These are phyloP conservation scores for Daldinia vernicosa DNA, from an alignment of 495 filamentous ascomycete species.

Conservation along the genomic window DNA sequence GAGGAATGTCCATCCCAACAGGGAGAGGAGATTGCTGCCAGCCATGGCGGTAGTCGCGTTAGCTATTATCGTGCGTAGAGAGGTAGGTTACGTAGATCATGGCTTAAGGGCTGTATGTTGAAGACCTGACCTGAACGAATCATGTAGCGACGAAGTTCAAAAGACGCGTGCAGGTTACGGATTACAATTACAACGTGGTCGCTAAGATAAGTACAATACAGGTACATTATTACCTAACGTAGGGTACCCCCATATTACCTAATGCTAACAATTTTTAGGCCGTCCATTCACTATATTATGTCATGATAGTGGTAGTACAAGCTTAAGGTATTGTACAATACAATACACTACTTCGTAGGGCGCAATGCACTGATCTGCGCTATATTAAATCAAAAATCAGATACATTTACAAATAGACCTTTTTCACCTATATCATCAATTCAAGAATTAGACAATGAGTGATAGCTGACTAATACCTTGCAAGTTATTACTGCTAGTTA, in stretches of 20 bases:
- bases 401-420: neutral
- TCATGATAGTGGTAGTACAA: neutral
- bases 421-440: neutral
- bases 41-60: conserved; percentile 32
- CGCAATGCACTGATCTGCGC: neutral
- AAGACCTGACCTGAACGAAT: neutral
- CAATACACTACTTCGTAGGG: no score
- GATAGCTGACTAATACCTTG: neutral
- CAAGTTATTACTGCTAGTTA: neutral
- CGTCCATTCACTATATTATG: neutral
- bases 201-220: neutral
- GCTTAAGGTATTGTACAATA: no score
- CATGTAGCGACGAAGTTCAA: neutral
- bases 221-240: conserved; percentile 26
- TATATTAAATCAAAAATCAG: neutral
- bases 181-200: neutral
- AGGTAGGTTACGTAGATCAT: conserved; percentile 29
- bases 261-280: neutral
- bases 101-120: conserved; percentile 4
- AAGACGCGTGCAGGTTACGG: neutral
- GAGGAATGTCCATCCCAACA: conserved; percentile 81
- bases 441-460: neutral
- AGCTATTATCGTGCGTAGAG: neutral
- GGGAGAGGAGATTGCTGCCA: conserved; percentile 66
- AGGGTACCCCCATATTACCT: conserved; percentile 9